Evolutionary conservation across 805 yeast genomes (phyloP), one percentile per base, ranked within the genome.

Genomic region (Komagataella mondaviorum): DNA sequence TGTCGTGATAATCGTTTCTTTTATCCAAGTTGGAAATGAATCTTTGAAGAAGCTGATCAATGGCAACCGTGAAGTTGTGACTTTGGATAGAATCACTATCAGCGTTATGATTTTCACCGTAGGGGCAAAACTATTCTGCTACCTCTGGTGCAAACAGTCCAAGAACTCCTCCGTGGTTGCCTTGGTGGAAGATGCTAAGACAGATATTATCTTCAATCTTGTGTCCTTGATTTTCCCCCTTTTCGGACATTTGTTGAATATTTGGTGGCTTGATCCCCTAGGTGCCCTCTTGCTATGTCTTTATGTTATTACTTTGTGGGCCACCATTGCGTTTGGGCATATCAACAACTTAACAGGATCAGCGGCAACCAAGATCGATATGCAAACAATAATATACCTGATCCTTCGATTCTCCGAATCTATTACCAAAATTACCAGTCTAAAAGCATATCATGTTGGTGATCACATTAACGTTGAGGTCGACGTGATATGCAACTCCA

Each of bases 371-470:
- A 73, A 73, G 2, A 71, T 70, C 45, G 88, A 85, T 57, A 77
- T 81, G 54, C 82, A 81, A 61, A 80, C 81, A 49, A 73, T 86
- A 5, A 65, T 86, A 17, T 86, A 86, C 59, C 63, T 85, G 56
- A 82, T 87, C 51, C 67, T 71, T 58, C 69, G 93, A 50, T 86
- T 84, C 62, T 83, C 91, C 1, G 83, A 77, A 51, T 75, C 80
- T 30, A 82, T 86, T 57, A 66, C 75, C 51, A 77, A 75, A 51
- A 77, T 85, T 53, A 85, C 85, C 16, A 77, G 81, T 8, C 72
- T 83, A 55, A 80, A 80, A 56, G 85, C 82, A 23, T 86, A 85
- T 61, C 90, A 86, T 59, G 85, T 82, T 17, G 95, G 95, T 1
- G 95, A 86, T 63, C 70, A 81, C 44, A 67, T 84, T 48, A 82